A percentile compares a stretch with the other conserved stretches of the same genome.
Evolutionary conservation across 805 yeast genomes (phyloP).

Genomic region (Monosporozyma siamensis): DNA sequence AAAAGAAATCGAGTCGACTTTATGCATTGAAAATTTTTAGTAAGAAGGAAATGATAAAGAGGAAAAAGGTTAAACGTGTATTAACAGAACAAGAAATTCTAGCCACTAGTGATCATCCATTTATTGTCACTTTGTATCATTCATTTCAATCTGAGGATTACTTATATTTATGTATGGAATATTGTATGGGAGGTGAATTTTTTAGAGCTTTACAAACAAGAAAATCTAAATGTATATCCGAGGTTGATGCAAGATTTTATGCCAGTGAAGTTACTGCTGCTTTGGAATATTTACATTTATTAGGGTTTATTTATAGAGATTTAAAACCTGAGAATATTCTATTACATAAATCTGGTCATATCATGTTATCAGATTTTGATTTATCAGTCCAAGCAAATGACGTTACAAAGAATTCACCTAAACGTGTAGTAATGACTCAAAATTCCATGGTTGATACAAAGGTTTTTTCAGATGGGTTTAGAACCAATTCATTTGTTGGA

Average conservation of each 20-base stretch:
- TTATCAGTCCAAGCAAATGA: constrained; percentile 80
- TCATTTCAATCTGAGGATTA: constrained; percentile 92
- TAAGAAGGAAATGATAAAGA: constrained; percentile 87
- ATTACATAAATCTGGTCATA: constrained; percentile 93
- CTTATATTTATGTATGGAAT: constrained; percentile 92
- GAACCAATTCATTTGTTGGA: constrained; percentile 97
- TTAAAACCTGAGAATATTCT: constrained; percentile 93
- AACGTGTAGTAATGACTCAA: constrained; percentile 3
- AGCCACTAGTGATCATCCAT: constrained; percentile 93
- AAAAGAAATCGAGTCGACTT: constrained; percentile 60
- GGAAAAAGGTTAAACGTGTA: constrained; percentile 91
- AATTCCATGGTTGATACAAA: constrained; percentile 60
- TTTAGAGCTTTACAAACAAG: constrained; percentile 93
- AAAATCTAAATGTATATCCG: constrained; percentile 73
- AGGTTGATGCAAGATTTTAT: constrained; percentile 83
- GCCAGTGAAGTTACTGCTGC: constrained; percentile 98
- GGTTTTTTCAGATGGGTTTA: constrained; percentile 89
- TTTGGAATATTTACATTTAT: constrained; percentile 83
- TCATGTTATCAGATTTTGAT: constrained; percentile 95
- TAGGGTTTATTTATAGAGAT: constrained; percentile 96
- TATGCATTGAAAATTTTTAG: constrained; percentile 89
- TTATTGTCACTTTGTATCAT: constrained; percentile 90
- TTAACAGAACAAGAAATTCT: constrained; percentile 94
- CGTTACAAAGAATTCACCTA: constrained; percentile 39
- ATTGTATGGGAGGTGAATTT: constrained; percentile 99